Conservation (phyloP, 495 filamentous ascomycete species). For the Aspergillus baeticus region DNA sequence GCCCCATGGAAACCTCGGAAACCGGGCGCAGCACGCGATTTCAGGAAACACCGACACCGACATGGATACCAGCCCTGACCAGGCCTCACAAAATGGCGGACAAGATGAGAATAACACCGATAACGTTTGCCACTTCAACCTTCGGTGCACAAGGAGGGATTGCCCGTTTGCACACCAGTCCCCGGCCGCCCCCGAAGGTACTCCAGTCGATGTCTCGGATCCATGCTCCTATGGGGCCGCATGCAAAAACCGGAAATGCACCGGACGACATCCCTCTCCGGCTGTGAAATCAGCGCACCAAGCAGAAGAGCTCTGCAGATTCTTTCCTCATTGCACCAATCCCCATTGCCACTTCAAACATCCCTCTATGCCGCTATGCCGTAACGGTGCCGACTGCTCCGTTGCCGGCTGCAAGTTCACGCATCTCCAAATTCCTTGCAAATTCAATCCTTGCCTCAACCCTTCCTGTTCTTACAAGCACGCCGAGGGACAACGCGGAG, state of each 20-base stretch:
- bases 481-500: constrained; percentile 77
- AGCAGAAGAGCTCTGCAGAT: constrained; percentile 85
- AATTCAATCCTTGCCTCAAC: constrained; percentile 88
- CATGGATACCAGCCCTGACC: constrained; percentile 36
- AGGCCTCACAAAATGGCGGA: constrained; percentile 26
- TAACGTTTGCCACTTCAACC: constrained; percentile 78
- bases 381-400: constrained; percentile 90
- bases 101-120: constrained; percentile 54
- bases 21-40: constrained; percentile 28
- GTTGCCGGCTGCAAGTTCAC: constrained; percentile 86
- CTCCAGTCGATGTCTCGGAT: constrained; percentile 76
- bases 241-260: constrained; percentile 95
- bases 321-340: constrained; percentile 92
- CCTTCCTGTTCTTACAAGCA: constrained; percentile 84
- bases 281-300: constrained; percentile 74
- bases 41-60: constrained; percentile 35
- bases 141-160: constrained; percentile 80
- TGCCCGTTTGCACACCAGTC: constrained; percentile 95
- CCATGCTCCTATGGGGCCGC: constrained; percentile 81
- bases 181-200: constrained; percentile 80
- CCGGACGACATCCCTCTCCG: constrained; percentile 87
- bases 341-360: constrained; percentile 84
- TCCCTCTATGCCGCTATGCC: constrained; percentile 74
- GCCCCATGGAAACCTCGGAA: constrained; percentile 42
- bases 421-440: constrained; percentile 79